Conservation (phyloP, 2,329 filamentous ascomycete genomes). For the Pleurostoma richardsiae region DNA sequence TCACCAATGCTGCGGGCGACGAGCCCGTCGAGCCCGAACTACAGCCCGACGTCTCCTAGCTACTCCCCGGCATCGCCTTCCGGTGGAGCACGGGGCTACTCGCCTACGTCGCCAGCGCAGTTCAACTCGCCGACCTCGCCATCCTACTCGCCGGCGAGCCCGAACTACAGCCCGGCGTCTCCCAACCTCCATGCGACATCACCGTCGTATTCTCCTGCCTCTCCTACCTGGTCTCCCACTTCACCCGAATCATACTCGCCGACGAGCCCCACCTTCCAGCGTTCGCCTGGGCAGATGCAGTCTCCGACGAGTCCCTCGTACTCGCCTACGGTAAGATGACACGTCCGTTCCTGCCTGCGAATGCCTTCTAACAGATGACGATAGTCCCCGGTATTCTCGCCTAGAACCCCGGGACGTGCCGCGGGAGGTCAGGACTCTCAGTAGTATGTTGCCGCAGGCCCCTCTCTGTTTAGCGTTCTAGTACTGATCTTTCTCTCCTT, state of each 20-base stretch:
- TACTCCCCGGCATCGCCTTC: constrained; percentile 60
- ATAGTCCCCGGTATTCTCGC: constrained; percentile 40
- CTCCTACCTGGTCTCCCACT: constrained; percentile 74
- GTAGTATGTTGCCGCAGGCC: constrained; percentile 27
- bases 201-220: constrained; percentile 63
- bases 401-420: constrained; percentile 35
- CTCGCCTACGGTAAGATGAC: constrained; percentile 53
- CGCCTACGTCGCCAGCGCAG: constrained; percentile 65
- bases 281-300: constrained; percentile 46
- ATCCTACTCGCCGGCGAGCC: constrained; percentile 65
- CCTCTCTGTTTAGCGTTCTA: not conserved
- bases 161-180: constrained; percentile 67
- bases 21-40: constrained; percentile 53
- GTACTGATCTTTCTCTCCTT: constrained; percentile 1
- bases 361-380: constrained; percentile 16
- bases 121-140: constrained; percentile 75
- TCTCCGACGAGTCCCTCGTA: constrained; percentile 68
- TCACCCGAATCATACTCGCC: constrained; percentile 62
- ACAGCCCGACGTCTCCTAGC: constrained; percentile 61
- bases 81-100: constrained; percentile 49
- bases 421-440: constrained; percentile 30
- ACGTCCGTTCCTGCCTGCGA: not conserved
- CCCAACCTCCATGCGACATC: constrained; percentile 51
- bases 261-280: constrained; percentile 56
- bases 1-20: constrained; percentile 53